Percentiles rank a stretch among this genome's conserved stretches.
phyloP scores from a whole-genome alignment of 768 basidiomycete species.

The Tricholoma matsutake region DNA sequence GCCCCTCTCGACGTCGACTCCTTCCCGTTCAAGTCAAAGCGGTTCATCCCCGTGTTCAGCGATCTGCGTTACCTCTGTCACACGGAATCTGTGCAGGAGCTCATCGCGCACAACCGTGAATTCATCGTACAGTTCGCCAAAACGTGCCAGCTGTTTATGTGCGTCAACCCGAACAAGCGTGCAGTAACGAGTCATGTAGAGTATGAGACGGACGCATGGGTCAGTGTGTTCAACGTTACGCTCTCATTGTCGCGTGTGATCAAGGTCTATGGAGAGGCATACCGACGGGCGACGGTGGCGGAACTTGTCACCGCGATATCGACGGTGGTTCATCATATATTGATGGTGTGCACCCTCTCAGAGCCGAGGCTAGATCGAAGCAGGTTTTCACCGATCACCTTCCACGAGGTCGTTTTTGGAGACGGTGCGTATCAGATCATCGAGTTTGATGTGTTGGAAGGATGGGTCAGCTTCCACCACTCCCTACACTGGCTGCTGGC shows the following conservation, averaged over 20 bases:
- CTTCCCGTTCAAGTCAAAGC: conserved; percentile 88
- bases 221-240: conserved; percentile 93
- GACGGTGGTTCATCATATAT: conserved; percentile 67
- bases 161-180: conserved; percentile 87
- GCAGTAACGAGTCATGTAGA: conserved; percentile 84
- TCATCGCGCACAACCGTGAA: conserved; percentile 67
- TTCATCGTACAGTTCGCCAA: conserved; percentile 70
- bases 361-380: conserved; percentile 64
- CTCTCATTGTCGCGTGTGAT: conserved; percentile 86
- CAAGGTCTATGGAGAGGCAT: conserved; percentile 87
- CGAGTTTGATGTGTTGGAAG: conserved; percentile 73
- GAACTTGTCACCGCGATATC: conserved; percentile 67
- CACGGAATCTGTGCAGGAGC: conserved; percentile 72
- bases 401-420: conserved; percentile 68
- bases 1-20: conserved; percentile 72
- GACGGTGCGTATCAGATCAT: conserved; percentile 57
- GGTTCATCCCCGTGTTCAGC: conserved; percentile 93
- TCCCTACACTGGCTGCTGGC: conserved; percentile 88
- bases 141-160: conserved; percentile 89
- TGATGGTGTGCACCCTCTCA: conserved; percentile 65
- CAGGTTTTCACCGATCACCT: conserved; percentile 60
- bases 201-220: conserved; percentile 97
- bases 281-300: conserved; percentile 49
- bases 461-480: conserved; percentile 92
- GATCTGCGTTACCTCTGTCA: conserved; percentile 85